phyloP scores from a whole-genome alignment of 441 rosid species.

The Viola pubescens region DNA sequence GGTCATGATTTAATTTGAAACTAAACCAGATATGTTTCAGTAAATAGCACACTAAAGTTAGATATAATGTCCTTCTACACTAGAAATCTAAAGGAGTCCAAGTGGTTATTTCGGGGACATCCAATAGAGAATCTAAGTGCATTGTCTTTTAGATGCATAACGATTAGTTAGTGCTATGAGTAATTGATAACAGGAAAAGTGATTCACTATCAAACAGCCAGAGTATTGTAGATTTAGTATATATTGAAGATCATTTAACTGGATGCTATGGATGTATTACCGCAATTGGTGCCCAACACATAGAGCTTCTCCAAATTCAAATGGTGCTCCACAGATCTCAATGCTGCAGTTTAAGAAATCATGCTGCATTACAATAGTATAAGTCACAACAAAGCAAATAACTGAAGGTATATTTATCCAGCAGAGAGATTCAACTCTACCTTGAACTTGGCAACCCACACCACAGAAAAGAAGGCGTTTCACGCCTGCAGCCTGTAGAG shows the following conservation, averaged over 20 bases:
- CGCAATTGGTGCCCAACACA: constrained; percentile 93
- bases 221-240: neutral
- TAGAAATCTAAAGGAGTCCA: constrained; percentile 4
- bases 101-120: neutral
- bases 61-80: neutral
- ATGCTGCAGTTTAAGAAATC: constrained; percentile 86
- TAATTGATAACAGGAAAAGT: neutral
- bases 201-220: neutral
- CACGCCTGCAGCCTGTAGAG: constrained; percentile 73
- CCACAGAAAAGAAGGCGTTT: constrained; percentile 96
- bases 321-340: constrained; percentile 85
- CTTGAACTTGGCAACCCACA: constrained; percentile 98
- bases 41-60: constrained; percentile 1
- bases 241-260: neutral
- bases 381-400: constrained; percentile 42
- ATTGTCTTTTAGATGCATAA: too few relatives aligned
- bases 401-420: constrained; percentile 12
- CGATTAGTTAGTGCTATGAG: too few relatives aligned
- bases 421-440: constrained; percentile 28
- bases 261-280: constrained; percentile 25
- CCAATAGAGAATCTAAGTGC: too few relatives aligned
- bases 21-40: neutral
- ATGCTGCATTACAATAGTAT: constrained; percentile 81
- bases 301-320: constrained; percentile 86
- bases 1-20: constrained; percentile 8